These are phyloP conservation scores for Neonectria faginata DNA, from an alignment of 2,329 filamentous ascomycete species.

Conservation along the genomic window DNA sequence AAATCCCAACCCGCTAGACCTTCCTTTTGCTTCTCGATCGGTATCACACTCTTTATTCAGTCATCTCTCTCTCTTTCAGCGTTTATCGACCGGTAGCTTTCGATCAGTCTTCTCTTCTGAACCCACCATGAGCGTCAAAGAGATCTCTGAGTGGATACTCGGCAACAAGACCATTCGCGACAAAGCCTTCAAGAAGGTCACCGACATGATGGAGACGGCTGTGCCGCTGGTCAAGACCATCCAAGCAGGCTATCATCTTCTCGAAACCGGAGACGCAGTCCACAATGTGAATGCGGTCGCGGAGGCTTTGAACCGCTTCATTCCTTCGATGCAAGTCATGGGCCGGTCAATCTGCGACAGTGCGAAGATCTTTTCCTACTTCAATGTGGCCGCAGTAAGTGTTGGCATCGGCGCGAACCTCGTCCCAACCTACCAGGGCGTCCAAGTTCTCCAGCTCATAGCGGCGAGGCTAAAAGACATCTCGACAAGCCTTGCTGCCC, in stretches of 20 bases:
- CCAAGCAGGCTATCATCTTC: constrained; percentile 43
- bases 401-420: constrained; percentile 51
- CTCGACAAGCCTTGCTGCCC: constrained; percentile 48
- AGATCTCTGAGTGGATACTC: constrained; percentile 4
- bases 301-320: constrained; percentile 29
- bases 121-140: constrained; percentile 5
- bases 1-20: neutral
- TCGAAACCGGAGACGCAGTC: constrained; percentile 42
- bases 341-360: constrained; percentile 51
- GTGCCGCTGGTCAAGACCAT: constrained; percentile 39
- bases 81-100: too few species aligned
- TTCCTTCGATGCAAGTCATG: constrained; percentile 52
- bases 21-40: neutral
- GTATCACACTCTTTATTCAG: neutral
- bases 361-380: constrained; percentile 47
- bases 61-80: neutral
- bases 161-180: constrained; percentile 6
- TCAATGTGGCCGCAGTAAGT: constrained; percentile 47
- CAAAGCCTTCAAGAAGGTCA: constrained; percentile 4
- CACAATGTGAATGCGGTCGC: constrained; percentile 35
- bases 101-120: neutral
- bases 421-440: constrained; percentile 51
- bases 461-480: constrained; percentile 52
- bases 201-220: neutral
- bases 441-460: constrained; percentile 52